A percentile compares a stretch with the other conserved stretches of the same genome.
Conservation (phyloP, 164 flowering plant genomes). For the Stephania japonica region DNA sequence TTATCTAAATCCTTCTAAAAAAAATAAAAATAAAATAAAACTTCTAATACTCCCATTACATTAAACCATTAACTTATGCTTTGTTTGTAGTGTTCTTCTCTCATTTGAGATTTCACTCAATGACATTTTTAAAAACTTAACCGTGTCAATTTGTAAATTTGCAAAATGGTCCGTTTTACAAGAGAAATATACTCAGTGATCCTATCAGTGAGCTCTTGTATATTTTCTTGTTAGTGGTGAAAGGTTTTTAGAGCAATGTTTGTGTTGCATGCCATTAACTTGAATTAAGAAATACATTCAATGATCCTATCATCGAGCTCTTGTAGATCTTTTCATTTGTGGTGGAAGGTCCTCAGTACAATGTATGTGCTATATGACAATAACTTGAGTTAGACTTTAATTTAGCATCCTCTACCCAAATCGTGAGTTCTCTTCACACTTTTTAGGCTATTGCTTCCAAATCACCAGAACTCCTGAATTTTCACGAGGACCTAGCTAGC, state of each 20-base stretch:
- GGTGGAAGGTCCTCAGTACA: neutral
- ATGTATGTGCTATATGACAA: neutral
- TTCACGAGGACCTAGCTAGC: slow-evolving; percentile 60
- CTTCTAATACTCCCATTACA: neutral
- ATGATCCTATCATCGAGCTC: neutral
- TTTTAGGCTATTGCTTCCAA: slow-evolving; percentile 61
- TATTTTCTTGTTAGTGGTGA: neutral
- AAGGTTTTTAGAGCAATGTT: neutral
- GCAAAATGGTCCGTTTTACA: neutral
- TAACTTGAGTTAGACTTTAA: neutral
- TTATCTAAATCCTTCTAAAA: no score
- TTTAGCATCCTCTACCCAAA: slow-evolving; percentile 3
- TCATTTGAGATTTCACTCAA: neutral
- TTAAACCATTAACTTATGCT: neutral
- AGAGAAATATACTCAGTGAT: neutral
- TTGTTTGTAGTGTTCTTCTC: neutral
- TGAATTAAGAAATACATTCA: no score
- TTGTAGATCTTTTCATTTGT: neutral
- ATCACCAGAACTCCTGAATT: slow-evolving; percentile 62
- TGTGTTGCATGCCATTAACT: no score
- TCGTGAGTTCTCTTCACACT: slow-evolving; percentile 2
- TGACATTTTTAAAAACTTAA: neutral
- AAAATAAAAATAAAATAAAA: no score
- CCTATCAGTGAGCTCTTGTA: neutral
- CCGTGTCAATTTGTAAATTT: neutral